Conservation (phyloP, 306 rosid species). For the Leucaena leucocephala region DNA sequence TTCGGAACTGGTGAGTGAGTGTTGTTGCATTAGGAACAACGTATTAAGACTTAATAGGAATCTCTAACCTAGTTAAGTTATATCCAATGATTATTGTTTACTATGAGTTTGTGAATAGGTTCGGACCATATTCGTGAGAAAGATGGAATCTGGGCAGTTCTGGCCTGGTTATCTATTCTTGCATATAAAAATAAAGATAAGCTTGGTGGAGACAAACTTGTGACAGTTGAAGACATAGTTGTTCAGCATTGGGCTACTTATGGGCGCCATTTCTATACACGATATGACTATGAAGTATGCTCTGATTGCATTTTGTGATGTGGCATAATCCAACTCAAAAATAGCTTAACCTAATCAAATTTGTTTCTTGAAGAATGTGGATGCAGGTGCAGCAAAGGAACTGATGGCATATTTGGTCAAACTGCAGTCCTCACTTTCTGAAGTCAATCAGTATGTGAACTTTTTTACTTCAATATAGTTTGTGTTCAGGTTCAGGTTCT, state of each 20-base stretch:
- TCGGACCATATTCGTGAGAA: constrained; percentile 99
- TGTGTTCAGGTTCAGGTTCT: neutral
- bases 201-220: constrained; percentile 74
- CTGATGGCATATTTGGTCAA: constrained; percentile 91
- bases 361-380: constrained; percentile 79
- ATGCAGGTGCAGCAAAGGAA: constrained; percentile 90
- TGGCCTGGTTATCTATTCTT: constrained; percentile 92
- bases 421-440: constrained; percentile 83
- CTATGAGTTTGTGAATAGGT: constrained; percentile 56
- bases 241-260: constrained; percentile 91
- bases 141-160: constrained; percentile 99
- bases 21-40: constrained; percentile 25
- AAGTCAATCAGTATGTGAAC: constrained; percentile 77
- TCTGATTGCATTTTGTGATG: constrained; percentile 20
- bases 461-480: constrained; percentile 8
- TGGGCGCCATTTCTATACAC: constrained; percentile 95
- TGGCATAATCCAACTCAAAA: constrained; percentile 8
- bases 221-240: constrained; percentile 94
- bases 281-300: constrained; percentile 90
- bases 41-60: constrained; percentile 11
- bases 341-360: constrained; percentile 34
- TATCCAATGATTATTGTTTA: constrained; percentile 35
- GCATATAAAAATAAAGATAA: constrained; percentile 84
- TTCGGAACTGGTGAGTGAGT: constrained; percentile 88
- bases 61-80: neutral